A percentile compares a stretch with the other conserved stretches of the same genome.
phyloP scores from a whole-genome alignment of 139 green algal genomes.

The Volvox africanus region DNA sequence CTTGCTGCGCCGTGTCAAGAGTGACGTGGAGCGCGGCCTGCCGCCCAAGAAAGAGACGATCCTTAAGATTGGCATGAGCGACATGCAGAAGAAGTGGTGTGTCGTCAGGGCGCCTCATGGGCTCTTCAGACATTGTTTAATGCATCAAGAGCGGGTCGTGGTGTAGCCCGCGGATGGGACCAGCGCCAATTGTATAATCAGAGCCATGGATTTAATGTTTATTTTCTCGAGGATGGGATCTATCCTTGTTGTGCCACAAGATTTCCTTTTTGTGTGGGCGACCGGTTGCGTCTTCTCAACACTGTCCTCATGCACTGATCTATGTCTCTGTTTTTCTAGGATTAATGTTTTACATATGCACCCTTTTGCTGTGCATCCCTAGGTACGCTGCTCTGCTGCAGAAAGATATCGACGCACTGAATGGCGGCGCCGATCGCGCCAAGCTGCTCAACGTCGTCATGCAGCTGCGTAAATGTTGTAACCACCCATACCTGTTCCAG shows the following conservation, averaged over 20 bases:
- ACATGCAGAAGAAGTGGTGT: conserved; percentile 92
- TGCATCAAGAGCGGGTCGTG: too few relatives aligned
- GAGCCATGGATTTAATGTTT: too few relatives aligned
- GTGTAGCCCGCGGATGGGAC: too few relatives aligned
- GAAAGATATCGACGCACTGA: conserved; percentile 93
- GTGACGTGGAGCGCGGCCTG: conserved; percentile 96
- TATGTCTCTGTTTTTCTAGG: too few relatives aligned
- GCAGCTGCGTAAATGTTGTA: conserved; percentile 99
- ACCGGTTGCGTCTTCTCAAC: too few relatives aligned
- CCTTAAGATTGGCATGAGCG: conserved; percentile 98
- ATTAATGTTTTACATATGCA: too few relatives aligned
- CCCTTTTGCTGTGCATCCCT: not conserved
- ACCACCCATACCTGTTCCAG: conserved; percentile 96
- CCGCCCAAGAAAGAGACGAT: conserved; percentile 99
- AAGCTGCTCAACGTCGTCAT: conserved; percentile 99
- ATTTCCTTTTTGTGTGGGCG: too few relatives aligned
- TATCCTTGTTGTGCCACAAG: too few relatives aligned
- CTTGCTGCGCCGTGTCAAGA: conserved; percentile 97
- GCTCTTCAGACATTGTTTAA: too few relatives aligned
- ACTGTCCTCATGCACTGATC: too few relatives aligned
- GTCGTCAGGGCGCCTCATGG: not conserved
- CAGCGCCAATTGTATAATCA: too few relatives aligned
- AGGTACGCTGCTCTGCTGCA: conserved; percentile 93
- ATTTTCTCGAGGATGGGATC: too few relatives aligned
- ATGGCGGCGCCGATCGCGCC: conserved; percentile 86